These are phyloP conservation scores for Lithocarpus polystachyus DNA, from an alignment of 306 rosid species.

Conservation along the genomic window DNA sequence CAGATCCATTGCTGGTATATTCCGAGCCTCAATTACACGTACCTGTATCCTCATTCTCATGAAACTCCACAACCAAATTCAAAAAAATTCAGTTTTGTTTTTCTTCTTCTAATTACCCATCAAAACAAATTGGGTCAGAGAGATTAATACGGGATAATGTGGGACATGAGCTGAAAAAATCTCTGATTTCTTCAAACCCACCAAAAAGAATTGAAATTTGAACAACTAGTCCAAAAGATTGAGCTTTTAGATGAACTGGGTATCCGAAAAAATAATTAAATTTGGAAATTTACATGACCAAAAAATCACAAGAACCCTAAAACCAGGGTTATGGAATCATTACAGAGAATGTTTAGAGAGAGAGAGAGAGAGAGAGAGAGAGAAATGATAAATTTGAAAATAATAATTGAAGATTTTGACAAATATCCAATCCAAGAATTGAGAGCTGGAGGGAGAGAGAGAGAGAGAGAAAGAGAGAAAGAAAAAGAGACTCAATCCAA, in stretches of 20 bases:
- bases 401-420: too few relatives aligned
- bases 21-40: slow-evolving; percentile 78
- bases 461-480: too few relatives aligned
- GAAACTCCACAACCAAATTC: too few relatives aligned
- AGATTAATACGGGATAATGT: not conserved
- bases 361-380: not conserved
- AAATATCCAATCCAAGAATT: too few relatives aligned
- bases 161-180: not conserved
- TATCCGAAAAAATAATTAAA: not conserved
- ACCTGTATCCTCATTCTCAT: slow-evolving; percentile 69
- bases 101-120: too few relatives aligned
- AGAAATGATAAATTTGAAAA: not conserved
- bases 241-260: not conserved
- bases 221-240: not conserved
- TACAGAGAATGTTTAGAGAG: slow-evolving; percentile 3
- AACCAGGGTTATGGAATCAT: not conserved
- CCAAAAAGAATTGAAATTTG: not conserved
- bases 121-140: not conserved
- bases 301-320: not conserved
- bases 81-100: too few relatives aligned
- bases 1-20: slow-evolving; percentile 50
- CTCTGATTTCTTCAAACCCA: slow-evolving; percentile 9
- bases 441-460: too few relatives aligned
- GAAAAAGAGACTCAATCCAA: too few relatives aligned
- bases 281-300: not conserved